Conservation (phyloP, 331 rosid genomes). For the Erythrophleum ivorense region DNA sequence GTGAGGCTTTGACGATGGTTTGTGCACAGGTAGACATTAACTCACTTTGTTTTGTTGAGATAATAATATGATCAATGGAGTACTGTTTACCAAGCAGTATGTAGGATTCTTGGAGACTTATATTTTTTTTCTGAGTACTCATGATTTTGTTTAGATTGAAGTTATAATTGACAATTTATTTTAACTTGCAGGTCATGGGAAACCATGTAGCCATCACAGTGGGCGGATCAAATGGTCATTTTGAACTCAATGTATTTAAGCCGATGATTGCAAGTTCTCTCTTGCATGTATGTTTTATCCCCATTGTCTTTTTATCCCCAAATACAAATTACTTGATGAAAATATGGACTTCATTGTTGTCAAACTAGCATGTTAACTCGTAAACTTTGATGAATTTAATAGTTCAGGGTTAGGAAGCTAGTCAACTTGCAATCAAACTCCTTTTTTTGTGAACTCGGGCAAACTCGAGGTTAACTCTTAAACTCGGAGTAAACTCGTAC, state of each 20-base stretch:
- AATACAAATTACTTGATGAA: not conserved
- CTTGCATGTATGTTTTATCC: slow-evolving; percentile 68
- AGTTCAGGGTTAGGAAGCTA: too few relatives aligned
- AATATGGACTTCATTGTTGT: slow-evolving; percentile 1
- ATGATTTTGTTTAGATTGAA: slow-evolving; percentile 19
- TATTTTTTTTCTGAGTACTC: not conserved
- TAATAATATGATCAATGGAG: slow-evolving; percentile 27
- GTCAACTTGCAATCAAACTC: too few relatives aligned
- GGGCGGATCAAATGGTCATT: slow-evolving; percentile 98
- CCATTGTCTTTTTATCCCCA: slow-evolving; percentile 2
- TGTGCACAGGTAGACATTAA: slow-evolving; percentile 85
- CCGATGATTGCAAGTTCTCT: slow-evolving; percentile 91
- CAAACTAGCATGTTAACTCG: not conserved
- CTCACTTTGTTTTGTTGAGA: slow-evolving; percentile 11
- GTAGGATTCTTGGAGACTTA: not conserved
- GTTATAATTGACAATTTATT: not conserved
- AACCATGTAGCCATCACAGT: slow-evolving; percentile 93
- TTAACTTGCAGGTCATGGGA: slow-evolving; percentile 81
- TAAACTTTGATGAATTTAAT: not conserved
- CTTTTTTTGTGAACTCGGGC: too few relatives aligned
- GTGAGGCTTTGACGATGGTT: slow-evolving; percentile 99
- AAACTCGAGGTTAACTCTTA: too few relatives aligned
- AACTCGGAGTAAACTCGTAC: too few relatives aligned
- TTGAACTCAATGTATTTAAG: slow-evolving; percentile 96
- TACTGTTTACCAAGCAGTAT: slow-evolving; percentile 27